Percentiles rank a stretch among this genome's conserved stretches.
These are phyloP conservation scores for Mortierella sp. DNA, from an alignment of 371 early-diverging fungal species.

Conservation along the genomic window DNA sequence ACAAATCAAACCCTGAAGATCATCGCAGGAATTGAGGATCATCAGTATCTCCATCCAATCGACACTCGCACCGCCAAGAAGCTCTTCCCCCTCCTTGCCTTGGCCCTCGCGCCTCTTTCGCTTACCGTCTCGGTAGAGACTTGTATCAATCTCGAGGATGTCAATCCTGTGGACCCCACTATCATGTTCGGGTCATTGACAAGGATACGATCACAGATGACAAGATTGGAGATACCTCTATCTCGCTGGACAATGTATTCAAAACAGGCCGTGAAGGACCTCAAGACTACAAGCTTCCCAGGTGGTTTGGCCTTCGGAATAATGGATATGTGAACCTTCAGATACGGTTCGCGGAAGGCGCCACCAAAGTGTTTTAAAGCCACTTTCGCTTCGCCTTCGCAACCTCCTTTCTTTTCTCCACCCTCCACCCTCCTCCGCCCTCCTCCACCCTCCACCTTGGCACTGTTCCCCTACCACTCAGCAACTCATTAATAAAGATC, in stretches of 20 bases:
- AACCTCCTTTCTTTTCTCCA: background rate
- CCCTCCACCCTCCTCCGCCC: background rate
- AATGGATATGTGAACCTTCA: conserved; percentile 28
- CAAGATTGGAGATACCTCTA: conserved; percentile 57
- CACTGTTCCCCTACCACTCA: background rate
- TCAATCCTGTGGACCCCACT: background rate
- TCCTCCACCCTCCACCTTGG: background rate
- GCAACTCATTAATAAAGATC: background rate
- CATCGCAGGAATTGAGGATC: too few relatives aligned
- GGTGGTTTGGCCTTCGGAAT: conserved; percentile 28
- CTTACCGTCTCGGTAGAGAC: conserved; percentile 8
- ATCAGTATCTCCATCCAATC: too few relatives aligned
- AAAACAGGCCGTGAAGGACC: conserved; percentile 45
- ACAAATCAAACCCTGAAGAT: too few relatives aligned
- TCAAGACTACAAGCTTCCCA: conserved; percentile 24
- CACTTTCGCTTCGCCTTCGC: background rate
- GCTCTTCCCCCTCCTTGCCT: conserved; percentile 4
- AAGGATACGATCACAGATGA: conserved; percentile 56
- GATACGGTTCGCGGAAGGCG: conserved; percentile 20
- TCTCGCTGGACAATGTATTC: conserved; percentile 40
- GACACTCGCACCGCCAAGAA: conserved; percentile 7
- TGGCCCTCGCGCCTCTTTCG: conserved; percentile 3
- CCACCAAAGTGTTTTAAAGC: background rate
- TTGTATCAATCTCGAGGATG: conserved; percentile 10
- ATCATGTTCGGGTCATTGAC: conserved; percentile 56